These are phyloP conservation scores for Harringtonia lauricola DNA, from an alignment of 2,329 filamentous ascomycete genomes.

Conservation along the genomic window DNA sequence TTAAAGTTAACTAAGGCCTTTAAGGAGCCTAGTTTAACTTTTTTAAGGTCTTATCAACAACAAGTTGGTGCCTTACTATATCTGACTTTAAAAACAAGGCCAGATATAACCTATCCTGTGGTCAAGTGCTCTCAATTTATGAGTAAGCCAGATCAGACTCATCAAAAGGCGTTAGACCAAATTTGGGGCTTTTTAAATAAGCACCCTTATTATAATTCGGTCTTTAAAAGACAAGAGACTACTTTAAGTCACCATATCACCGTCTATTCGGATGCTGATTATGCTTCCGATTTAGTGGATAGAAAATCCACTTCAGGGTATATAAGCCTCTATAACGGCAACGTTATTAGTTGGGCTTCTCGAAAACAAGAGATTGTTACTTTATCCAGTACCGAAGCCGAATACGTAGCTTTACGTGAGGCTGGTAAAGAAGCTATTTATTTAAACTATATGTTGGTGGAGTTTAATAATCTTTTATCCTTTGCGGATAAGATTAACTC, in stretches of 20 bases:
- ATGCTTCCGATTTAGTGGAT: no score
- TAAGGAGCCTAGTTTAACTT: background rate
- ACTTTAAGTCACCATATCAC: no score
- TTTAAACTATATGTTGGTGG: background rate
- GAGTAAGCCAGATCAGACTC: background rate
- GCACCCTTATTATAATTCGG: background rate
- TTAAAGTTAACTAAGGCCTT: no score
- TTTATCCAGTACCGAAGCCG: background rate
- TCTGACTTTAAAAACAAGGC: background rate
- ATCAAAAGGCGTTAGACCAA: background rate
- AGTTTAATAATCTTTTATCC: background rate
- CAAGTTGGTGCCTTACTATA: background rate
- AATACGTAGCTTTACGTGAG: background rate
- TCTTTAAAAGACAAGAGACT: background rate
- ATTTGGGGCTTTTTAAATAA: background rate
- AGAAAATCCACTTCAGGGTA: no score
- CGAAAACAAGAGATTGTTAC: no score
- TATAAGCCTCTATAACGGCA: no score
- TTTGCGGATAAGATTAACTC: background rate
- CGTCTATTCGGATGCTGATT: no score
- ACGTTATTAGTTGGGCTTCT: no score
- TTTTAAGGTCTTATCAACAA: background rate
- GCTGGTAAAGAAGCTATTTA: background rate
- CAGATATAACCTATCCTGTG: background rate
- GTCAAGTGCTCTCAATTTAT: no score